These are phyloP conservation scores for Monosporascus sp. DNA, from an alignment of 2,329 filamentous ascomycete genomes.

Conservation along the genomic window DNA sequence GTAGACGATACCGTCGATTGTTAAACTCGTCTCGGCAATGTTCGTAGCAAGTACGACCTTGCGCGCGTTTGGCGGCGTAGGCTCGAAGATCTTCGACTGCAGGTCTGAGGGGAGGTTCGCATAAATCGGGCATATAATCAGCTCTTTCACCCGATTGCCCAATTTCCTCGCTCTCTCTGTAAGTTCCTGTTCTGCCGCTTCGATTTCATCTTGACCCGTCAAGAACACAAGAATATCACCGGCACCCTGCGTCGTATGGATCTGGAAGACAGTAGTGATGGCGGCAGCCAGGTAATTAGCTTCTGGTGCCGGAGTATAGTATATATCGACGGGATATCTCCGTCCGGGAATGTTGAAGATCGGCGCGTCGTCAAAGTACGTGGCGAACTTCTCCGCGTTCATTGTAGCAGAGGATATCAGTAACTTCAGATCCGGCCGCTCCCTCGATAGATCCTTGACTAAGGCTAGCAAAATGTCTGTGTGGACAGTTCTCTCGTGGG, in stretches of 20 bases:
- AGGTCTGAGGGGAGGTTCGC: slow-evolving; percentile 86
- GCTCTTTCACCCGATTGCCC: slow-evolving; percentile 75
- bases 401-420: slow-evolving; percentile 93
- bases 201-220: slow-evolving; percentile 94
- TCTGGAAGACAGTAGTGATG: slow-evolving; percentile 91
- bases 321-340: slow-evolving; percentile 83
- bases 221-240: slow-evolving; percentile 94
- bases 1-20: slow-evolving; percentile 92
- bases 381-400: slow-evolving; percentile 86
- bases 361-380: slow-evolving; percentile 87
- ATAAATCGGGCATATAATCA: slow-evolving; percentile 91
- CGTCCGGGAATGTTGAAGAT: slow-evolving; percentile 94
- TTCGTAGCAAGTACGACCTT: slow-evolving; percentile 96
- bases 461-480: slow-evolving; percentile 87
- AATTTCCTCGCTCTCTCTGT: slow-evolving; percentile 83
- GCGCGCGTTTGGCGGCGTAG: slow-evolving; percentile 75
- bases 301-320: slow-evolving; percentile 85
- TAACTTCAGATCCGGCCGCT: slow-evolving; percentile 79
- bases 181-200: slow-evolving; percentile 77
- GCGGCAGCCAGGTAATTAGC: slow-evolving; percentile 90
- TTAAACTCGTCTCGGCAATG: slow-evolving; percentile 93
- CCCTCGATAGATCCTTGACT: slow-evolving; percentile 80
- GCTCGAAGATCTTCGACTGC: slow-evolving; percentile 91
- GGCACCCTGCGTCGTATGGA: slow-evolving; percentile 77
- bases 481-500: slow-evolving; percentile 86